Percentiles rank a stretch among this genome's conserved stretches.
Conservation (phyloP, 1,139 yeast genomes). For the Yamadazyma songkhlaensis region DNA sequence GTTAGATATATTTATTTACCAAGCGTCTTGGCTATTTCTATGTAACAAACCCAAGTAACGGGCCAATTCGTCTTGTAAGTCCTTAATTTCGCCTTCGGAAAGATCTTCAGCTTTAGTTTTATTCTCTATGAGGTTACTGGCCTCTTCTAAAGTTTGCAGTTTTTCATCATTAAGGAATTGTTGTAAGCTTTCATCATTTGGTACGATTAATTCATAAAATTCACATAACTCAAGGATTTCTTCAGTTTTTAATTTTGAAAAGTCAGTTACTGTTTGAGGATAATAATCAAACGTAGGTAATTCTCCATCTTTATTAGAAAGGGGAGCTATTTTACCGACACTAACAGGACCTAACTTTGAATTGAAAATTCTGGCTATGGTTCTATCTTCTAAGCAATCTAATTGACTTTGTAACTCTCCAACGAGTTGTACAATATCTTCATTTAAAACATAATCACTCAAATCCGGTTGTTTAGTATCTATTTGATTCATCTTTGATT, state of each 20-base stretch:
- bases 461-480: constrained; percentile 38
- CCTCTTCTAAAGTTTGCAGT: constrained; percentile 28
- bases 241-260: constrained; percentile 42
- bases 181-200: constrained; percentile 45
- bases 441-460: constrained; percentile 69
- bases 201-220: constrained; percentile 67
- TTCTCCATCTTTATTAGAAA: constrained; percentile 72
- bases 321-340: constrained; percentile 20
- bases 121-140: constrained; percentile 36
- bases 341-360: constrained; percentile 18
- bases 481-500: constrained; percentile 31
- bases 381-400: constrained; percentile 65
- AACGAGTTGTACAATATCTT: constrained; percentile 79
- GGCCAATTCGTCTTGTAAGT: constrained; percentile 61
- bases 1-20: background rate
- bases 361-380: constrained; percentile 58
- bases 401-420: constrained; percentile 88
- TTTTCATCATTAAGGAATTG: constrained; percentile 44
- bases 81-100: constrained; percentile 35
- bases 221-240: constrained; percentile 54
- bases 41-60: constrained; percentile 58
- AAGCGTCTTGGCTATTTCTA: constrained; percentile 5
- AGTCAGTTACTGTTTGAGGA: constrained; percentile 61
- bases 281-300: constrained; percentile 50
- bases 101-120: constrained; percentile 33